Evolutionary conservation across 2,329 filamentous ascomycete genomes (phyloP), one percentile per base, ranked within the genome.

Genomic region (Cladobotryum mycophilum): DNA sequence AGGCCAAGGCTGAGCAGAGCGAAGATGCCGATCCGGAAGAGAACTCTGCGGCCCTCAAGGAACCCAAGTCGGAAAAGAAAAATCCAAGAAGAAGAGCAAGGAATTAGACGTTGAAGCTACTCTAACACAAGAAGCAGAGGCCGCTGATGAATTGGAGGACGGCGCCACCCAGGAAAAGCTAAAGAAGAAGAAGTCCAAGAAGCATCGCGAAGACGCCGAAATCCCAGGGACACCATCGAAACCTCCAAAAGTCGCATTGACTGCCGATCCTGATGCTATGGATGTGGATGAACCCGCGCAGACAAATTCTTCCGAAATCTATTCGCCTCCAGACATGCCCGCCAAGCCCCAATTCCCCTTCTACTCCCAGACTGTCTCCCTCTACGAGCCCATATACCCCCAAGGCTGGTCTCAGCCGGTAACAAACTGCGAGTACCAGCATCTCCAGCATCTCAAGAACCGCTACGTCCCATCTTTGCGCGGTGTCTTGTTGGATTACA

Each of bases 331-430:
- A 41, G 63, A 70, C 51, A 66, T 70, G 47, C 70, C 70, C 20
- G 56, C 68, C 45, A 64, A 70, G 52, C 67, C 67, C 45, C 71
- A 68, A 56, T 87, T 86, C 41, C 87, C 91, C 14, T 92, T 95
- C 70, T 83, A 84, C 65, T 80, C 82, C 25, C 85, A 92, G 62
- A 89, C 86, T 18, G 80, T 89, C 40, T 91, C 91, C 2, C 80
- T 96, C 60, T 91, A 88, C 70, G 78, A 91, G 56, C 81, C 86
- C 1, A 75, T 93, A 55, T 86, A 82, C 55, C 87, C 88, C 11
- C 73, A 81, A 37, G 84, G 85, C 41, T 86, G 88, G 69, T 75
- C 79, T 54, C 78, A 82, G 52, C 86, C 88, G 0, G 71, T 89
- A 56, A 83, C 86, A 58, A 85, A 82, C 52, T 78, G 86, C 54